A percentile compares a stretch with the other conserved stretches of the same genome.
Conservation (phyloP, 192 early-diverging fungal genomes). For the Backusella psychrophila region DNA sequence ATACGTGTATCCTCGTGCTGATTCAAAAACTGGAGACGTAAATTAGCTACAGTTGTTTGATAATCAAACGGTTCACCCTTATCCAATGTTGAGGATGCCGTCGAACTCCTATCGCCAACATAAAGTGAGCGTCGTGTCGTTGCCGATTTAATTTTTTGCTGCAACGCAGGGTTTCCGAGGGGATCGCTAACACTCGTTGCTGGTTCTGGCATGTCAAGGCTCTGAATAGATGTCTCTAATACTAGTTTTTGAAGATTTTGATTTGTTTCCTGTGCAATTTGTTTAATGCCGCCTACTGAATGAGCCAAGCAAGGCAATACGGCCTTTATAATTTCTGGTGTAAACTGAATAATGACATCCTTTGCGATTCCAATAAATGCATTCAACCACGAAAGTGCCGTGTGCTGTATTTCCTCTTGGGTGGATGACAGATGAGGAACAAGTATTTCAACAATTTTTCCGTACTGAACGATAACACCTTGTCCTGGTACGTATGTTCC, state of each 20-base stretch:
- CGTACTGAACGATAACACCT: constrained; percentile 80
- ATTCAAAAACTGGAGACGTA: constrained; percentile 79
- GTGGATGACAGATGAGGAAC: constrained; percentile 73
- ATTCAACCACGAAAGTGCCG: constrained; percentile 89
- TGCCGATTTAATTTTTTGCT: not conserved
- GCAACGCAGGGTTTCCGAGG: not conserved
- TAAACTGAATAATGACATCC: constrained; percentile 79
- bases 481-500: constrained; percentile 73
- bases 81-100: not conserved
- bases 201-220: constrained; percentile 23
- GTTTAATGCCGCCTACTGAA: constrained; percentile 58
- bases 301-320: constrained; percentile 89
- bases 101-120: not conserved
- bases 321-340: constrained; percentile 76
- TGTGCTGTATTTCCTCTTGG: constrained; percentile 91
- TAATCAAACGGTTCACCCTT: constrained; percentile 81
- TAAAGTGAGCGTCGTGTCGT: not conserved
- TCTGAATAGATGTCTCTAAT: constrained; percentile 50
- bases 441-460: constrained; percentile 80
- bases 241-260: constrained; percentile 76
- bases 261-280: constrained; percentile 83
- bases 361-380: constrained; percentile 84
- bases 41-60: constrained; percentile 71
- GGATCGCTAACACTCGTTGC: constrained; percentile 8
- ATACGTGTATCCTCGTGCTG: constrained; percentile 92